Conservation (phyloP, 1,284 basidiomycete species). For the Fomitopsis pinicola region DNA sequence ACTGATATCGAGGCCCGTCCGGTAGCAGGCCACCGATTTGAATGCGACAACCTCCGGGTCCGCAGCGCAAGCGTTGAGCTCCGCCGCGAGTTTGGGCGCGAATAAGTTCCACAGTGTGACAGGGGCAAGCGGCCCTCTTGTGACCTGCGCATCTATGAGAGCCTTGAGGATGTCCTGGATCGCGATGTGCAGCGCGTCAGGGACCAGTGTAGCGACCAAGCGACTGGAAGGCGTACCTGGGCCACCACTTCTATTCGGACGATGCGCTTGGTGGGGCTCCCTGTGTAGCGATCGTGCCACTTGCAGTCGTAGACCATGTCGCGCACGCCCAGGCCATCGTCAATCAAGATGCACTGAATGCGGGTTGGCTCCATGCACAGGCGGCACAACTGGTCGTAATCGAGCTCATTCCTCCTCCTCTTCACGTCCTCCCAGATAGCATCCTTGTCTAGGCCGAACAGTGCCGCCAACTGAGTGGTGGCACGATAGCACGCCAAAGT, state of each 20-base stretch:
- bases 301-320: conserved; percentile 45
- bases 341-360: conserved; percentile 64
- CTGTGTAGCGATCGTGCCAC: conserved; percentile 61
- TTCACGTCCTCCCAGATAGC: conserved; percentile 59
- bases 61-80: conserved; percentile 31
- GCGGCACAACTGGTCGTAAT: conserved; percentile 54
- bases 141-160: conserved; percentile 24
- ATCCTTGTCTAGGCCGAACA: conserved; percentile 39
- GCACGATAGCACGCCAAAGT: conserved; percentile 60
- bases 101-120: conserved; percentile 30
- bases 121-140: conserved; percentile 12
- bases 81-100: conserved; percentile 25
- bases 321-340: conserved; percentile 57
- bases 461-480: conserved; percentile 43
- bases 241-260: conserved; percentile 65
- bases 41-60: conserved; percentile 58
- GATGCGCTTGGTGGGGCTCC: conserved; percentile 50
- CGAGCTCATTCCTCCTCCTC: conserved; percentile 32
- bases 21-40: conserved; percentile 73
- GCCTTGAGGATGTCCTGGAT: conserved; percentile 32
- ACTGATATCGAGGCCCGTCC: conserved; percentile 60
- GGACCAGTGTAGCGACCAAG: not conserved
- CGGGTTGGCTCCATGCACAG: conserved; percentile 46
- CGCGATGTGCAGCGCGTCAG: not conserved
- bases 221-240: conserved; percentile 40